Evolutionary conservation across 108 stramenopile genomes (phyloP).

Genomic region (Fistulifera pelliculosa): DNA sequence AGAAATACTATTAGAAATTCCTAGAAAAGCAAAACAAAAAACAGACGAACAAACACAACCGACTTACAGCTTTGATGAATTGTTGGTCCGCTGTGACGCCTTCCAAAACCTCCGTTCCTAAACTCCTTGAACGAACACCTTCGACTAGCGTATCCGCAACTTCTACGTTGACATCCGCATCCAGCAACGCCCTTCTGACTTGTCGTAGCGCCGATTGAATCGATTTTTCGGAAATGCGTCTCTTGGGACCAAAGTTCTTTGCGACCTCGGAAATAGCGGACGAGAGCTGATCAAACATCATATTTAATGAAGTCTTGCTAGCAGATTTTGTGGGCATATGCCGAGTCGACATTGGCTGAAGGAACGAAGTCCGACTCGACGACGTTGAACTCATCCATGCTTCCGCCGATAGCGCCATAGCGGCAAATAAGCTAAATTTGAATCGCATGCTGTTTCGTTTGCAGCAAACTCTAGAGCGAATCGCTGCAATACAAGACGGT

Average conservation of each 20-base stretch:
- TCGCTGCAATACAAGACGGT: too few species aligned
- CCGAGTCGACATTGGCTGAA: background rate
- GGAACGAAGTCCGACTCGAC: background rate
- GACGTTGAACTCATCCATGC: constrained; percentile 1
- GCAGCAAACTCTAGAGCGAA: too few species aligned
- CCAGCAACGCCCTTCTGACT: constrained; percentile 81
- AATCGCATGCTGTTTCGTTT: too few species aligned
- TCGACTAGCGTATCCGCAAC: constrained; percentile 87
- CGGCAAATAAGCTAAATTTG: background rate
- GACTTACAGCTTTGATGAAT: constrained; percentile 70
- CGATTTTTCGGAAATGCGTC: constrained; percentile 68
- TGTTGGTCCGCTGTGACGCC: constrained; percentile 85
- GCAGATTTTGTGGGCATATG: background rate
- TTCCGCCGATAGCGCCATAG: background rate
- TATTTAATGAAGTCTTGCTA: constrained; percentile 29
- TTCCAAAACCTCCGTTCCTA: too few species aligned
- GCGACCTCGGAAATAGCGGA: constrained; percentile 60
- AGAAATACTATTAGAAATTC: too few species aligned
- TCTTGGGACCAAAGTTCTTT: constrained; percentile 55
- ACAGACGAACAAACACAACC: too few species aligned
- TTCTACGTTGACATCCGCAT: constrained; percentile 84
- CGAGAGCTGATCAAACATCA: constrained; percentile 87
- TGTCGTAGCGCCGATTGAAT: constrained; percentile 73
- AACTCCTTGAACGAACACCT: constrained; percentile 80
- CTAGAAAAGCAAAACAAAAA: too few species aligned